Evolutionary conservation across 257 asterid genomes (phyloP), one percentile per base, ranked within the genome.

Genomic region (Salvia miltiorrhiza): DNA sequence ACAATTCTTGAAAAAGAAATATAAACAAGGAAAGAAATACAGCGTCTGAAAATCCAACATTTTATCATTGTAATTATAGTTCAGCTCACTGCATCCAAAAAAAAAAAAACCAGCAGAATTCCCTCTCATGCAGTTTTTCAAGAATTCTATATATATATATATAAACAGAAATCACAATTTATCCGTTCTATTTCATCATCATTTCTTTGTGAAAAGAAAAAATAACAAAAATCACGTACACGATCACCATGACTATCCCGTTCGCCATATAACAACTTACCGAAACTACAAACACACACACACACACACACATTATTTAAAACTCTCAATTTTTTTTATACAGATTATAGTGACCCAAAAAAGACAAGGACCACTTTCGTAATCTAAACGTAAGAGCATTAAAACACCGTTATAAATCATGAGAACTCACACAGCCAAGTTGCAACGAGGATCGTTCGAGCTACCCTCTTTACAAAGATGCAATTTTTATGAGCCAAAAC

Each of bases 391-490:
- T 17, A 73, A 65, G 1, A 65, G 41, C 37, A 62, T 30, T 23
- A 73, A 76, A 71, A 39, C 67, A 61, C 62, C 37, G 63, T 4
- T 21, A 65, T 78, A 65, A 80, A 65, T 23, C 76, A 80, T 76
- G 70, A 72, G 45, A 78, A 77, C 81, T 77, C 69, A 85, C 86
- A 67, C 66, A 72, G 41, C 64, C 82, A 81, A 71, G 71, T 2
- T 73, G 76, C 55, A 59, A 63, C 59, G 56, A 67, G 45, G 83
- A 70, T 68, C 76, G 30, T 13, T 55, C 11, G 67, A 75, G 81
- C 77, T 64, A 53, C 70, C 53, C 63, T 35, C 26, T 33, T 20
- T 26, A 45, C 35, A 70, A 74, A 82, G 82, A 50, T 28, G 37
- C 74, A 70, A 72, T 9, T 72, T 65, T 81, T 72, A 59, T 16